Evolutionary conservation across 345 rosid genomes (phyloP), one percentile per base, ranked within the genome.

Genomic region (Salix brachista): DNA sequence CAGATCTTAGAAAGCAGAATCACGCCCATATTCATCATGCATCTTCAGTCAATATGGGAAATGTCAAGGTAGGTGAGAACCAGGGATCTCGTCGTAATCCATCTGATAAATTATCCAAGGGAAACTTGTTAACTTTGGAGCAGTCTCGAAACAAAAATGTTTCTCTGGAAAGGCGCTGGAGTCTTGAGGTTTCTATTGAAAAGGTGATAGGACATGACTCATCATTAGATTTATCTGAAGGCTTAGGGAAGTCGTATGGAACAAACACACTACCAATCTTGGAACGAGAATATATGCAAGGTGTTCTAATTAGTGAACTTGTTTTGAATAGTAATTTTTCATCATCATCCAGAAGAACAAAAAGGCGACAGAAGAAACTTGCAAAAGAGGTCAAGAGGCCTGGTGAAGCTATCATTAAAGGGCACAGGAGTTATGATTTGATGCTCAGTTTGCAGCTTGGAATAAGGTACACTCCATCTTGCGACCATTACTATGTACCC

Each of bases 221-320:
- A 58, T 90, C 94, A 12, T 71, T 80, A 11, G 92, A 83, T 61
- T 81, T 88, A 69, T 83, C 90, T 28, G 90, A 86, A 30, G 82
- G 89, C 23, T 71, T 67, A 73, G 85, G 82, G 56, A 86, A 74
- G 71, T 86, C 79, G 75, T 65, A 28, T 69, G 86, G 84, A 65
- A 71, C 81, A 46, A 86, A 82, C 72, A 50, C 81, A 77, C 91
- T 72, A 0, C 84, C 99, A 26, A 89, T 88, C 76, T 83, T 96
- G 87, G 98, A 96, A 81, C 85, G 98, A 69, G 99, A 96, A 80
- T 96, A 96, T 77, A 90, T 91, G 96, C 99, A 96, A 87, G 99
- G 98, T 75, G 97, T 96, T 78, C 84, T 93, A 76, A 96, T 96
- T 19, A 96, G 91, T 78, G 98, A 96, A 83, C 83, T 93, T 77